Evolutionary conservation across 768 basidiomycete species (phyloP), one percentile per base, ranked within the genome.

Genomic region (Lyophyllum atratum): DNA sequence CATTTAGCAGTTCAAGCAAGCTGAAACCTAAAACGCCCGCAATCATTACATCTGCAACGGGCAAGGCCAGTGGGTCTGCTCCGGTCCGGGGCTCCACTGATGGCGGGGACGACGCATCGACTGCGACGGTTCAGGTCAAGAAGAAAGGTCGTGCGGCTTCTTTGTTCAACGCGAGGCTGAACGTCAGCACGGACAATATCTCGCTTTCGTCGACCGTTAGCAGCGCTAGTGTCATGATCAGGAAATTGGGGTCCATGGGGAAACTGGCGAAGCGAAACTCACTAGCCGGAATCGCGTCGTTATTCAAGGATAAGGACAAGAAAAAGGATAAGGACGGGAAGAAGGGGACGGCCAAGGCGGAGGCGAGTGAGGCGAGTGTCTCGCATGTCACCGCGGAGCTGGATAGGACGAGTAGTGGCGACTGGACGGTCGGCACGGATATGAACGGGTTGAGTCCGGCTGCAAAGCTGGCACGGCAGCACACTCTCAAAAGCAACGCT

Each of bases 171-270:
- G 85, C 90, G 60, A 86, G 89, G 61, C 74, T 92, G 64, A 96
- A 97, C 69, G 85, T 87, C 42, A 90, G 87, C 53, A 95, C 93
- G 42, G 95, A 96, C 72, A 97, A 96, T 72, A 96, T 98, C 62
- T 97, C 95, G 25, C 83, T 98, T 37, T 91, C 89, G 19, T 95
- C 92, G 8, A 97, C 96, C 44, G 95, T 97, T 64, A 92, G 90
- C 60, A 93, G 90, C 49, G 96, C 96, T 21, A 93, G 91, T 43
- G 90, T 98, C 70, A 96, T 98, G 84, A 95, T 97, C 65, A 85
- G 95, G 62, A 98, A 97, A 76, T 86, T 98, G 46, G 92, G 95
- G 3, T 86, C 87, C 37, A 87, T 97, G 74, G 92, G 93, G 29
- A 93, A 91, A 72, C 81, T 97, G 15, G 92, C 93, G 9, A 76